These are phyloP conservation scores for Panaeolus cyanescens DNA, from an alignment of 768 basidiomycete genomes.

Conservation along the genomic window DNA sequence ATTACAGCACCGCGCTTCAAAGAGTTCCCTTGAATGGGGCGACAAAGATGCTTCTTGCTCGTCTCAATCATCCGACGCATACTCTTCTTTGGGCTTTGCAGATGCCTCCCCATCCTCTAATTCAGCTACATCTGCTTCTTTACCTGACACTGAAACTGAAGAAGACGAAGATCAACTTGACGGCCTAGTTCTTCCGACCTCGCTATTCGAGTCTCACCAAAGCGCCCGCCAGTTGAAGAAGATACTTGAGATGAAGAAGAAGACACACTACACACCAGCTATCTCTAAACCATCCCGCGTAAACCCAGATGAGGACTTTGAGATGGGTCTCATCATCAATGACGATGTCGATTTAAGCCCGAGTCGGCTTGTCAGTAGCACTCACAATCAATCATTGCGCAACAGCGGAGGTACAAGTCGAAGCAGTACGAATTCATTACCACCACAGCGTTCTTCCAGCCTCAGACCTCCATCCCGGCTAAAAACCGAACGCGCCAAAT, in stretches of 20 bases:
- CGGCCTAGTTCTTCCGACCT: constrained; percentile 76
- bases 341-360: constrained; percentile 84
- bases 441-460: constrained; percentile 50
- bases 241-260: constrained; percentile 57
- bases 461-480: constrained; percentile 66
- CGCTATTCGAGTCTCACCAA: constrained; percentile 73
- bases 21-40: constrained; percentile 83
- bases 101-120: constrained; percentile 73
- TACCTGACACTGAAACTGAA: constrained; percentile 75
- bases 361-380: constrained; percentile 62
- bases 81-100: constrained; percentile 77
- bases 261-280: constrained; percentile 42
- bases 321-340: constrained; percentile 81
- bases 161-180: constrained; percentile 77
- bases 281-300: constrained; percentile 52
- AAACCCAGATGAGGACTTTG: constrained; percentile 84
- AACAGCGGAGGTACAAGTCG: constrained; percentile 37
- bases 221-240: constrained; percentile 52
- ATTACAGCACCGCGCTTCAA: constrained; percentile 76
- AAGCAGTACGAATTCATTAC: constrained; percentile 53
- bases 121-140: constrained; percentile 67
- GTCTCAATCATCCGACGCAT: constrained; percentile 86
- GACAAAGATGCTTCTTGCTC: constrained; percentile 83
- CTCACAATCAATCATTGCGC: constrained; percentile 45
- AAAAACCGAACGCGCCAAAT: constrained; percentile 69